Evolutionary conservation across 306 rosid genomes (phyloP), one percentile per base, ranked within the genome.

Genomic region (Abrus precatorius): DNA sequence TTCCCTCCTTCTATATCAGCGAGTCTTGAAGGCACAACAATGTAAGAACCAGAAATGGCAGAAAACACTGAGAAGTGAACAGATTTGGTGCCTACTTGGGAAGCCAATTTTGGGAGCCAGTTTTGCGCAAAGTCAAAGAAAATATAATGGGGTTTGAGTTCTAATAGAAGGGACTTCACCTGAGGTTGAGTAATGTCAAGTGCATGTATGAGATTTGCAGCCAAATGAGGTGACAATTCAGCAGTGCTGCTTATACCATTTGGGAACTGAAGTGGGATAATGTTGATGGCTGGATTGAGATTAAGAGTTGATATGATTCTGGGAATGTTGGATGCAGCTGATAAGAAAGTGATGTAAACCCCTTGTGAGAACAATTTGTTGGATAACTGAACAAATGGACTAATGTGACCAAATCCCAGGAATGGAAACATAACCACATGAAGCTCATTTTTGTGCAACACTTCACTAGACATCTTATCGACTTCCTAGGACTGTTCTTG

Each of bases 331-430:
- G 84, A 76, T 7, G 79, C 72, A 20, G 88, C 86, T 14, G 90
- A 85, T 9, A 89, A 71, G 75, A 89, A 89, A 2, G 90, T 82
- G 62, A 89, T 47, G 1, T 29, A 74, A 44, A 89, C 69, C 38
- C 89, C 87, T n/a, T 85, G 81, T 36, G 87, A 80, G 36, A 80
- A 72, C n/a, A 89, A 60, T 71, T 85, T 87, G 87, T 89, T 87
- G 29, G 92, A 87, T 7, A 89, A 73, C 59, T 87, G 89, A 11
- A 83, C 84, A 57, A 89, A 87, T 34, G 92, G 89, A 6, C 84
- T 86, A 2, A 89, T 82, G 61, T 89, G 92, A 38, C 89, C 91
- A 66, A 88, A 90, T 60, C 86, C 94, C 8, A 86, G 82, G 77
- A 79, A 82, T 8, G 93, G 92, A 40, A 87, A 86, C 88, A 89